Conservation (phyloP, 2,329 filamentous ascomycete genomes). For the Pseudogymnoascus pannorum region DNA sequence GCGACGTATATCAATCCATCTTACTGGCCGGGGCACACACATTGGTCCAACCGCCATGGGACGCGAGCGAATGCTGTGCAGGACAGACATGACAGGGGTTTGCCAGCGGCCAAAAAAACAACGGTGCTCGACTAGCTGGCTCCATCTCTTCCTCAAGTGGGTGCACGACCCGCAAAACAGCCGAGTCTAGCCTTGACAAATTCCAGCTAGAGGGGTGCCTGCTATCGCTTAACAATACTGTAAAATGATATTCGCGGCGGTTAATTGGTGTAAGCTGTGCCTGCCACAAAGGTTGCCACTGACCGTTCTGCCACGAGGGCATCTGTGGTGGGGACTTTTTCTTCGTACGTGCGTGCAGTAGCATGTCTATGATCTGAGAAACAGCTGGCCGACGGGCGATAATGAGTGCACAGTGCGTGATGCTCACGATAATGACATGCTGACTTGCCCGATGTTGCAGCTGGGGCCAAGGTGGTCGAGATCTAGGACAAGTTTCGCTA, state of each 20-base stretch:
- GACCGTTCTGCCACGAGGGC: neutral
- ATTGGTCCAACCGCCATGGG: neutral
- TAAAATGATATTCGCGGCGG: neutral
- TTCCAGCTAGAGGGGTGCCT: neutral
- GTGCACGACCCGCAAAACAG: conserved; percentile 4
- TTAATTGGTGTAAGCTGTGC: neutral
- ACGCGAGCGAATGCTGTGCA: neutral
- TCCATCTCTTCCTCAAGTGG: neutral
- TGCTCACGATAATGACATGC: neutral
- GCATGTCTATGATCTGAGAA: neutral
- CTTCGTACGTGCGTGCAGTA: neutral
- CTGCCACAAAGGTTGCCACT: neutral
- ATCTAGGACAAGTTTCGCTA: too few relatives aligned
- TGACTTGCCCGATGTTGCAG: neutral
- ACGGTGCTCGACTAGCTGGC: neutral
- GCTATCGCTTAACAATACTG: neutral
- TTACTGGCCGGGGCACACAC: neutral
- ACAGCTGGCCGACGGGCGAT: neutral
- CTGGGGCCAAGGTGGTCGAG: neutral
- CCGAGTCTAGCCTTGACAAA: conserved; percentile 5
- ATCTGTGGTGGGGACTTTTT: neutral
- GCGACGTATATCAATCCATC: neutral
- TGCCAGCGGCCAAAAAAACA: neutral
- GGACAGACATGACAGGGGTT: neutral
- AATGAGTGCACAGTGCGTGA: too few relatives aligned